These are phyloP conservation scores for Trichoderma sp. DNA, from an alignment of 2,329 filamentous ascomycete genomes.

Conservation along the genomic window DNA sequence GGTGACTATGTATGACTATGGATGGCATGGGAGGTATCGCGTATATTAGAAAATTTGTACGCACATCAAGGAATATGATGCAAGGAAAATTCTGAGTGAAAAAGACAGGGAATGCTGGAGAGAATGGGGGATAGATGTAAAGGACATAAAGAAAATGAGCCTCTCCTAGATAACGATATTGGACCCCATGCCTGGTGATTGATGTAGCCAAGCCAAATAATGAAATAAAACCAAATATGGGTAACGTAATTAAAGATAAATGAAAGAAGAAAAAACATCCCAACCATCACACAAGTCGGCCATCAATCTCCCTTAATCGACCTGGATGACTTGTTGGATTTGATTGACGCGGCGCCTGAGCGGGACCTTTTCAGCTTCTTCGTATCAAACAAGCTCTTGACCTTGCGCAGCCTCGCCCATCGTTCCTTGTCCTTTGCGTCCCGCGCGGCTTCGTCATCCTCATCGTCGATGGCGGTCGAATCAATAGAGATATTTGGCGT, in stretches of 20 bases:
- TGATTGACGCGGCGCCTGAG: conserved; percentile 40
- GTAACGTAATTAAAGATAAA: neutral
- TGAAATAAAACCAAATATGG: neutral
- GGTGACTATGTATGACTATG: neutral
- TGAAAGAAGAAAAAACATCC: neutral
- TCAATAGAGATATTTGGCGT: conserved; percentile 20
- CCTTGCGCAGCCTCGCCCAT: conserved; percentile 69
- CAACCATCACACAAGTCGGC: neutral
- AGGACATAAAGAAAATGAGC: neutral
- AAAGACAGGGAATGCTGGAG: neutral
- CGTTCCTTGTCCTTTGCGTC: conserved; percentile 69
- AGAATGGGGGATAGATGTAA: neutral
- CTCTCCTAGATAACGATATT: neutral
- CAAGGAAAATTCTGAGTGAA: neutral
- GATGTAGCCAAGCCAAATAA: neutral
- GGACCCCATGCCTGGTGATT: neutral
- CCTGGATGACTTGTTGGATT: conserved; percentile 6
- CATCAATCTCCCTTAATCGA: conserved; percentile 14
- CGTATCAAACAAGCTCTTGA: conserved; percentile 70
- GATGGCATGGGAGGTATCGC: neutral
- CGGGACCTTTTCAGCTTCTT: conserved; percentile 56
- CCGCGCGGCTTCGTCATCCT: conserved; percentile 47
- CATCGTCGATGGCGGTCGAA: conserved; percentile 23
- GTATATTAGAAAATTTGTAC: conserved; percentile 15
- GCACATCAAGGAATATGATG: neutral